Percentiles rank a stretch among this genome's conserved stretches.
phyloP scores from a whole-genome alignment of 805 yeast species.

The Candida dajiaensis region DNA sequence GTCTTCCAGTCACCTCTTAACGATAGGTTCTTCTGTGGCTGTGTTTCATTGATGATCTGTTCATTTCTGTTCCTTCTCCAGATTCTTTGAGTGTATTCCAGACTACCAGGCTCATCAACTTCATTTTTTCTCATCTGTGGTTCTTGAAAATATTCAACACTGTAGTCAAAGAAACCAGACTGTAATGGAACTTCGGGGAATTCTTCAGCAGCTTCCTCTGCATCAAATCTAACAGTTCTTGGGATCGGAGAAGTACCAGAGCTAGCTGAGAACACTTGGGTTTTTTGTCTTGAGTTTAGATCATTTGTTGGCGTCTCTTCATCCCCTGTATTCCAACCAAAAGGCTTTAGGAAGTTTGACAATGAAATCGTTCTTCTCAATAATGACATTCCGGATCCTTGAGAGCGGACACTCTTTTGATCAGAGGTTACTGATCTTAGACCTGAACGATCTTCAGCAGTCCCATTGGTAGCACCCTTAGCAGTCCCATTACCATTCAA shows the following conservation, averaged over 20 bases:
- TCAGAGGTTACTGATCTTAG: conserved; percentile 16
- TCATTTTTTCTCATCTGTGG: conserved; percentile 88
- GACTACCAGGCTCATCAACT: conserved; percentile 87
- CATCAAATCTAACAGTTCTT: conserved; percentile 47
- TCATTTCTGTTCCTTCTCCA: conserved; percentile 94
- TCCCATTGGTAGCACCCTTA: neutral
- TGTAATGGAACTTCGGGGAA: conserved; percentile 41
- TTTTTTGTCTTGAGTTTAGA: neutral
- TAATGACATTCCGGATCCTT: conserved; percentile 11
- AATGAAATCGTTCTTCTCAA: conserved; percentile 24
- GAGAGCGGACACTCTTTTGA: conserved; percentile 1
- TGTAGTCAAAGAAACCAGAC: conserved; percentile 66
- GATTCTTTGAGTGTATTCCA: conserved; percentile 69
- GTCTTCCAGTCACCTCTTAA: conserved; percentile 83
- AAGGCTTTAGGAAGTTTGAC: conserved; percentile 23
- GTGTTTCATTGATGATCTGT: conserved; percentile 78
- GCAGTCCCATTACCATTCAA: conserved; percentile 27
- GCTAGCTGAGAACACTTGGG: conserved; percentile 15
- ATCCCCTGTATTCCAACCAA: conserved; percentile 21
- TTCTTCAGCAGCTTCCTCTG: conserved; percentile 16
- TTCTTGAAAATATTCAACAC: conserved; percentile 89
- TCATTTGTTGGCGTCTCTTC: conserved; percentile 13
- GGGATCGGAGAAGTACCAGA: conserved; percentile 47
- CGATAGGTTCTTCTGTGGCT: conserved; percentile 80
- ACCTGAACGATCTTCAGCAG: neutral